Evolutionary conservation across 768 basidiomycete genomes (phyloP), one percentile per base, ranked within the genome.

Genomic region (Crepidotus variabilis): DNA sequence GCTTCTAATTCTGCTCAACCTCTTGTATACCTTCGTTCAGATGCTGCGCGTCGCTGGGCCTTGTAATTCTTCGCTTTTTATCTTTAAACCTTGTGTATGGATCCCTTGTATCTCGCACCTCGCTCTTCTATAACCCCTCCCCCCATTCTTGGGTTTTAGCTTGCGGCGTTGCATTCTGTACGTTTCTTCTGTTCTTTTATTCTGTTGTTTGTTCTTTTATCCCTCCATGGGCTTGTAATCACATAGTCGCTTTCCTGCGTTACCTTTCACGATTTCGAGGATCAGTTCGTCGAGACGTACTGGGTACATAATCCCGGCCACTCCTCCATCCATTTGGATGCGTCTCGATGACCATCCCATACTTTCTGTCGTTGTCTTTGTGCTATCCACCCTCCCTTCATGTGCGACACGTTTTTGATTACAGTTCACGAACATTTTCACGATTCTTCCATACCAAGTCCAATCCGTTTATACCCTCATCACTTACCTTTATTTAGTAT

Each of bases 271-370:
- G 61, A 63, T 61, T 56, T 64, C 47, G 63, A 65, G 67, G 68
- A 70, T 67, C 68, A 52, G 58, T 66, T 66, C 66, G 69, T 71
- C 67, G 71, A 69, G 70, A 66, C 69, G 71, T 72, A 71, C 71
- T 68, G 72, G 69, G 59, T 69, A 62, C 67, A 56, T 64, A 59
- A 60, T 63, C 45, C 59, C 57, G 55, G 33, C 62, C 63, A 50
- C 50, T 56, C 64, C 67, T 57, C 67, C 68, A 33, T 14, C 48
- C 22, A 4, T 35, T 67, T 61, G 63, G 69, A 69, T 72, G 73
- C 66, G 72, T 74, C 73, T 75, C 67, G 73, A 74, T 63, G 73
- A 66, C 72, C 63, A 65, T 68, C 65, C 60, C 50, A 48, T 50
- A 57, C 56, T 28, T 56, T 23, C 34, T 36, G 35, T 52, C 51